Evolutionary conservation across 164 flowering plant species (phyloP), one percentile per base, ranked within the genome.

Genomic region (Aristolochia contorta): DNA sequence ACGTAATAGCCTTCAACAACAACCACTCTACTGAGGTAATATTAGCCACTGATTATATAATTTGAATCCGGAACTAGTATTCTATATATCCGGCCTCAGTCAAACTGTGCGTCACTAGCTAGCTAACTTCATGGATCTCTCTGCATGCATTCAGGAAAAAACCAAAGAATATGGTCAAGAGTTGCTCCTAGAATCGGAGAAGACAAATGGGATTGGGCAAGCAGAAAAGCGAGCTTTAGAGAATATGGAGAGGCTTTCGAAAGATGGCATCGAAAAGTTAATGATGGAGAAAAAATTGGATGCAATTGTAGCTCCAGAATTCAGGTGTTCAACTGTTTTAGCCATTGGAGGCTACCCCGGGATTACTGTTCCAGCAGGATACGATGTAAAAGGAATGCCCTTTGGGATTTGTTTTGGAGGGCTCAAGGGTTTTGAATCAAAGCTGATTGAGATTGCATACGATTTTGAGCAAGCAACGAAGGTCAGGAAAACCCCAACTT

Each of bases 291-390:
- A 80, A 16, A 54, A 70, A 0, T 62, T 80, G 58, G 86, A 80
- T 47, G 89, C 89, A 4, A 15, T 82, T 71, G 80, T 82, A 56
- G 62, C 74, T 25, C 68, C 77, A 0, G 54, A 60, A 0, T 0
- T n/a, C 1, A 33, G 14, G 18, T 61, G 27, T 27, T 6, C 59
- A 25, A 6, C 56, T 9, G 41, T 81, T 24, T 69, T 81, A 25
- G 84, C 80, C 4, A 69, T 75, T 47, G 84, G 83, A 13, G 84
- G 83, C 15, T 77, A 33, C 51, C 89, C 86, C 0, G 86, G 73
- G 49, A 80, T 84, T 9, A 71, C 51, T 52, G 77, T 81, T 21
- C 85, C 90, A 1, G 87, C 82, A 0, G 87, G 81, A 4, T 80
- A 79, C 64, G 76, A 65, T 8, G 16, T 2, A 0, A 14, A 76